These are phyloP conservation scores for Populus simonii DNA, from an alignment of 345 rosid species.

Conservation along the genomic window DNA sequence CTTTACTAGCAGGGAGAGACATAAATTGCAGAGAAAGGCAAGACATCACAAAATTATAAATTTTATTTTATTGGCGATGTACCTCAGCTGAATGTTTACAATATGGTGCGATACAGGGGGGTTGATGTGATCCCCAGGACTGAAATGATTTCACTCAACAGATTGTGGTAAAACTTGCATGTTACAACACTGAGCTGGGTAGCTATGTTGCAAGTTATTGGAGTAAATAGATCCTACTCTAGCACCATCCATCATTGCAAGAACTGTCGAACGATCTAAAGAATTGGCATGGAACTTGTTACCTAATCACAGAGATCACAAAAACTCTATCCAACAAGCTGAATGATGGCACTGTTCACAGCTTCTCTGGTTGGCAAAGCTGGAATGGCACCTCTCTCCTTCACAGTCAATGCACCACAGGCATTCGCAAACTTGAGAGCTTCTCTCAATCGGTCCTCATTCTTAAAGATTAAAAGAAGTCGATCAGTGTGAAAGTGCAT, in stretches of 20 bases:
- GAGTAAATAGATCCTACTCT: background rate
- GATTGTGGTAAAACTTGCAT: background rate
- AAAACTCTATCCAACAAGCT: conserved; percentile 33
- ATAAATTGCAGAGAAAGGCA: background rate
- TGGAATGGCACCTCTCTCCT: conserved; percentile 86
- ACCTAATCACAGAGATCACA: background rate
- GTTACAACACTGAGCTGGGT: background rate
- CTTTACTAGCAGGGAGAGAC: background rate
- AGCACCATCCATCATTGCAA: background rate
- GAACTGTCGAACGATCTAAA: conserved; percentile 4
- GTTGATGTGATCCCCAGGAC: background rate
- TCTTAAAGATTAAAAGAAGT: conserved; percentile 35
- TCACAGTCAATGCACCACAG: conserved; percentile 91
- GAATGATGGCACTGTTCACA: conserved; percentile 50
- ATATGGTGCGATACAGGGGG: background rate
- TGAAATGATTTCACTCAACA: background rate
- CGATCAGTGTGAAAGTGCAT: background rate
- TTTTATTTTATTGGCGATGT: background rate
- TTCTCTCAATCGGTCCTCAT: conserved; percentile 63
- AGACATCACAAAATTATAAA: background rate
- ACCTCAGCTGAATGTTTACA: background rate
- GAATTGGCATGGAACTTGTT: conserved; percentile 1
- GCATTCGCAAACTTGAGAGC: conserved; percentile 84
- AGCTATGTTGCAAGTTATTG: background rate
- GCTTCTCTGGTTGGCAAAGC: conserved; percentile 82